phyloP scores from a whole-genome alignment of 306 rosid genomes.

The Macrotyloma uniflorum region DNA sequence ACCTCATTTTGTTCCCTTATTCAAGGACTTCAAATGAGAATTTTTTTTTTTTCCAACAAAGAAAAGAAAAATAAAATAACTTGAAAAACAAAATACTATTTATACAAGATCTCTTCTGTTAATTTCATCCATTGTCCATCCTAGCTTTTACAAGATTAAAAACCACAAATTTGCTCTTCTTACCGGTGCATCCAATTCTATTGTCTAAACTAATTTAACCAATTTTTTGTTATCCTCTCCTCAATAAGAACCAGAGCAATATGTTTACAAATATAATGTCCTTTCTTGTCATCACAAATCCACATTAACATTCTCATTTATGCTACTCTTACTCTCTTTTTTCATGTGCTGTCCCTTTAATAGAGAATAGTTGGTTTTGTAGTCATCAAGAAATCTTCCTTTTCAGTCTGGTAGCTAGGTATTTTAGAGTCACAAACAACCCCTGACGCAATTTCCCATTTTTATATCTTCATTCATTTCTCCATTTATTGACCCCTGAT shows the following conservation, averaged over 20 bases:
- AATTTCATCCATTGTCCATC: neutral
- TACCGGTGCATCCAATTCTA: neutral
- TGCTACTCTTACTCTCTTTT: too few relatives aligned
- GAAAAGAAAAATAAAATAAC: constrained; percentile 21
- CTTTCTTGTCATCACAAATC: neutral
- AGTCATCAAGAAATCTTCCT: too few relatives aligned
- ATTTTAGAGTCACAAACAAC: too few relatives aligned
- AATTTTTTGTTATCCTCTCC: neutral
- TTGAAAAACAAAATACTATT: neutral
- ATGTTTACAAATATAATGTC: neutral
- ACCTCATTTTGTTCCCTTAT: constrained; percentile 17
- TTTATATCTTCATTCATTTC: too few relatives aligned
- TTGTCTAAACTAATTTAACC: neutral
- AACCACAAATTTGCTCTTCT: neutral
- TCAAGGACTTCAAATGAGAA: constrained; percentile 7
- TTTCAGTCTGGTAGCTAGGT: too few relatives aligned
- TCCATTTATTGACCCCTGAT: too few relatives aligned
- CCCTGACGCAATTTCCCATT: too few relatives aligned
- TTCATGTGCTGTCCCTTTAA: too few relatives aligned
- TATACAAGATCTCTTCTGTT: neutral
- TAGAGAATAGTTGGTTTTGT: too few relatives aligned
- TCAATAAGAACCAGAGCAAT: neutral
- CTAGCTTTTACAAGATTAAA: neutral
- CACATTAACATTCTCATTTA: neutral
- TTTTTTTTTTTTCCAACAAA: neutral